Base-by-base conservation (phyloP, 371 early-diverging fungal genomes). In the Blastocladiella emersonii region DNA sequence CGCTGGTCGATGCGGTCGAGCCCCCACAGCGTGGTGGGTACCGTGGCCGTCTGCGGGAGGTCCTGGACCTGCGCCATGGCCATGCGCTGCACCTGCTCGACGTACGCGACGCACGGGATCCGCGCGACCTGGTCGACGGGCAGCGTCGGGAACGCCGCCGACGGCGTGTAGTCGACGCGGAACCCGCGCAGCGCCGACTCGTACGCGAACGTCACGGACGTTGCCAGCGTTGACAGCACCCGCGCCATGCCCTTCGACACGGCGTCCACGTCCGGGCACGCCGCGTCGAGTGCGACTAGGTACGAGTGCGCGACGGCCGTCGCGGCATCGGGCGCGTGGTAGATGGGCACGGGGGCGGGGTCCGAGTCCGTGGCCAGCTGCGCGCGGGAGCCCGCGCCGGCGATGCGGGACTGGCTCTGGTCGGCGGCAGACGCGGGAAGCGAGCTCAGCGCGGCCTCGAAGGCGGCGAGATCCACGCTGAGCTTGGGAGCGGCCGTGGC, bases 1-100 rank as follows among this genome's bases (percentile, higher is more conserved):
- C 27, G 35, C 53, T 34, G 49, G 53, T 65, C 65, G 15, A 65
- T 37, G 7, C 61, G 49, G 37, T 62, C 61, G n/a, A 57, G 39
- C 19, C 34, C 37, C 34, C 37, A 44, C 32, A 30, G 8, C 25
- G 12, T 25, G 13, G 39, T 13, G 23, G 13, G 36, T 8, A 3
- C 23, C 27, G 12, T 4, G 57, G 1, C 7, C 13, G 30, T 7
- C 17, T 6, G 13, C 32, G 53, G 53, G 21, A 32, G 30, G 17
- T 51, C 15, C 7, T 51, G 15, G 3, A 51, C 32, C 19, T 51
- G 53, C 30, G 53, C 19, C 3, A 51, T 23, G 30, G 10, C 30
- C 30, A 51, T 15, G 10, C 10, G 1, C 8, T 23, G 53, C 32
- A 32, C 8, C 49, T 57, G 35, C 35, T 64, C 64, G 7, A 64